Evolutionary conservation across 257 asterid genomes (phyloP), one percentile per base, ranked within the genome.

Genomic region (Phtheirospermum japonicum): DNA sequence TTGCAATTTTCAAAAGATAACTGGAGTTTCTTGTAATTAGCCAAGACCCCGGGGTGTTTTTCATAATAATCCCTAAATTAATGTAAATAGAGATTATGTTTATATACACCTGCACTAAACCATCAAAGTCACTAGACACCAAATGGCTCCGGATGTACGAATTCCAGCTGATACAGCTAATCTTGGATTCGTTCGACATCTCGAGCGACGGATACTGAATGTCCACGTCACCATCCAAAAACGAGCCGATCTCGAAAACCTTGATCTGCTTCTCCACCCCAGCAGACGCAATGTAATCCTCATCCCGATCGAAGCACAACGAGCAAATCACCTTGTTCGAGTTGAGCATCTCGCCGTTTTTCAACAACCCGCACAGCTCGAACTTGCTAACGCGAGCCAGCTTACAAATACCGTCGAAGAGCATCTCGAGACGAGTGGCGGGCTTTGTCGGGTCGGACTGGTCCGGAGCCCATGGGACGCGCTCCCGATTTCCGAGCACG

Each of bases 111-210:
- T 84, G 74, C 59, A 84, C 88, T 6, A 70, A 9, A 46, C 91
- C 91, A 33, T 79, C 83, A 28, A 77, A 79, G 48, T 84, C 86
- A 0, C 79, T 28, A 4, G 88, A 81, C 36, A 75, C 88, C 58
- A 84, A 45, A 71, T 79, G 75, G 60, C 64, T 84, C 33, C 49
- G 73, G 69, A 84, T 77, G 73, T 81, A 75, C 28, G 17, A 65
- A 70, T 84, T 84, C 91, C 91, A 84, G 74, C 84, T 73, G 49
- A 81, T 50, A 23, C 84, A 79, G 53, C 83, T 84, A 17, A 84
- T 51, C 76, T 69, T 79, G 1, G 88, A 77, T 17, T 61, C 43
- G 48, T 72, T 77, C 4, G 75, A 59, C 79, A 84, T 69, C 66
- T 84, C 88, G 59, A 76, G 60, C 39, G 73, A 66, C 9, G 88